Evolutionary conservation across 1,139 yeast species (phyloP).

Genomic region (Suhomyces kunorum): DNA sequence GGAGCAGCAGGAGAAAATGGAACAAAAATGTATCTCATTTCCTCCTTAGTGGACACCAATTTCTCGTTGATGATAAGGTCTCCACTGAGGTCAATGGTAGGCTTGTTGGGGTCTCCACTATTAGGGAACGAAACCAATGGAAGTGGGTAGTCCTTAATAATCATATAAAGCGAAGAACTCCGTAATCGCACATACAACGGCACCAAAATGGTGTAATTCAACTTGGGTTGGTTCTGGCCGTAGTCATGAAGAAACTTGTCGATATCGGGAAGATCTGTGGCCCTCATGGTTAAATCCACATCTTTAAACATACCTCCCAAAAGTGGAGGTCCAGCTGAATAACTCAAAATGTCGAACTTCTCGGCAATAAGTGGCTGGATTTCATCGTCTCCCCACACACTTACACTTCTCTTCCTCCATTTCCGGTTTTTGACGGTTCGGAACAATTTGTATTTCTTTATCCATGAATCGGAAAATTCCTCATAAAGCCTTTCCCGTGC

Average conservation of each 20-base stretch:
- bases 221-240: constrained; percentile 46
- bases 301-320: constrained; percentile 34
- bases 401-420: constrained; percentile 30
- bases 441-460: constrained; percentile 37
- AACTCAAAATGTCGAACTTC: constrained; percentile 40
- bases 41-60: constrained; percentile 38
- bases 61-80: constrained; percentile 47
- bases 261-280: constrained; percentile 32
- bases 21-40: constrained; percentile 46
- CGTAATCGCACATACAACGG: constrained; percentile 37
- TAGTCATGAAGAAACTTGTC: constrained; percentile 38
- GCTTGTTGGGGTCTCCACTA: constrained; percentile 25
- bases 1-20: constrained; percentile 47
- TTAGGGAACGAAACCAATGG: constrained; percentile 47
- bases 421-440: constrained; percentile 24
- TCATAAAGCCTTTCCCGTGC: constrained; percentile 40
- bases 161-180: constrained; percentile 34
- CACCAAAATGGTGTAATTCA: constrained; percentile 40
- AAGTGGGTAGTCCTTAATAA: constrained; percentile 43
- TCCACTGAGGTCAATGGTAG: constrained; percentile 37
- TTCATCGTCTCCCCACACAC: constrained; percentile 41
- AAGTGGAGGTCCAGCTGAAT: constrained; percentile 39
- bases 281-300: constrained; percentile 33
- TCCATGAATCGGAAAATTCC: constrained; percentile 74
- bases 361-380: constrained; percentile 32